These are phyloP conservation scores for Comarum palustre DNA, from an alignment of 306 rosid genomes.

Conservation along the genomic window DNA sequence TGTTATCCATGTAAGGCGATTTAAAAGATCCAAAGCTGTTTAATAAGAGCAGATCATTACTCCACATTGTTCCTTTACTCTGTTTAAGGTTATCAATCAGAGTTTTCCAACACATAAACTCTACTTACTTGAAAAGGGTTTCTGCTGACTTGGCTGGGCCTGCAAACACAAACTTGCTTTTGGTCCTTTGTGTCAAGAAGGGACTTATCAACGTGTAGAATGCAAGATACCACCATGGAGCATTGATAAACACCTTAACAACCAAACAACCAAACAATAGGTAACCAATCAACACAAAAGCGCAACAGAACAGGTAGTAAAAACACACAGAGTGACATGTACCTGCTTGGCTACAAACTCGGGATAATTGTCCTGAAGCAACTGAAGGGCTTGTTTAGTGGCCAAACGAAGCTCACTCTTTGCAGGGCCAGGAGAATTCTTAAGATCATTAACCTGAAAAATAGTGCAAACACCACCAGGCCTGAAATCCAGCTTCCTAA, in stretches of 20 bases:
- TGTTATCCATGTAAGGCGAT: no score
- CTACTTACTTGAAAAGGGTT: slow-evolving; percentile 68
- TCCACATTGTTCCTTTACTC: no score
- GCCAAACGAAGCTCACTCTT: slow-evolving; percentile 72
- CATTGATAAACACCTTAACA: slow-evolving; percentile 51
- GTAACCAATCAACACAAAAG: not conserved
- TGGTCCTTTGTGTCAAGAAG: slow-evolving; percentile 54
- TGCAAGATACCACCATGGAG: slow-evolving; percentile 65
- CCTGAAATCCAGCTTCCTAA: slow-evolving; percentile 68
- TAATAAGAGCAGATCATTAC: no score
- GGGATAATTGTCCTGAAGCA: slow-evolving; percentile 93
- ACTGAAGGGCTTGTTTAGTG: slow-evolving; percentile 75
- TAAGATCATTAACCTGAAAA: slow-evolving; percentile 80
- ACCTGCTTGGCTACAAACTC: slow-evolving; percentile 95
- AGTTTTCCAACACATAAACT: not conserved
- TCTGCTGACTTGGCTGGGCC: slow-evolving; percentile 46
- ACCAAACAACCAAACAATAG: not conserved
- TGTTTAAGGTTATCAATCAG: no score
- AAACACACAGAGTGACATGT: not conserved
- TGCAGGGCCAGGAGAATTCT: slow-evolving; percentile 77
- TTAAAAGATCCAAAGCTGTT: no score
- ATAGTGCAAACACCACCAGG: slow-evolving; percentile 66
- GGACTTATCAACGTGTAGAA: slow-evolving; percentile 52
- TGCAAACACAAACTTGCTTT: slow-evolving; percentile 53
- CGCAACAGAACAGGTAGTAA: not conserved